A percentile compares a stretch with the other conserved stretches of the same genome.
Conservation (phyloP, 148 eudicot species). For the Beta vulgaris region DNA sequence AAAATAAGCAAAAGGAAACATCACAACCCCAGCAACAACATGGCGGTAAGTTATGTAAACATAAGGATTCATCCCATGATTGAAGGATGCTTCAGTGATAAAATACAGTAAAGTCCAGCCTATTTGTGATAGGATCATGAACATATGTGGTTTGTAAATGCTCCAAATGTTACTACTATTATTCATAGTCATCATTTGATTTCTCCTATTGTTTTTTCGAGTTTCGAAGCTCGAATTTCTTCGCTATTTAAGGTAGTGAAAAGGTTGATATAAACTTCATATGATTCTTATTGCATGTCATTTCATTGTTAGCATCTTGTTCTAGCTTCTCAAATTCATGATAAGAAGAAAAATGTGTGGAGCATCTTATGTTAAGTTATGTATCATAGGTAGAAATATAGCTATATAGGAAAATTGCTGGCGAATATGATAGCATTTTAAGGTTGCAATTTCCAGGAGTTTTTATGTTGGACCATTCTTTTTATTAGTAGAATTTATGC, state of each 20-base stretch:
- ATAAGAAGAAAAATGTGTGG: neutral
- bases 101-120: conserved; percentile 67
- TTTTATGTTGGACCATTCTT: neutral
- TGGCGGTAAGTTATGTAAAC: conserved; percentile 77
- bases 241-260: conserved; percentile 5
- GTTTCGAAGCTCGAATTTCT: neutral
- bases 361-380: neutral
- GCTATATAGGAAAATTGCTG: neutral
- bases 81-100: conserved; percentile 78
- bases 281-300: conserved; percentile 1
- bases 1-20: conserved; percentile 73
- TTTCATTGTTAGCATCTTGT: conserved; percentile 16
- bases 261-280: neutral
- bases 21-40: conserved; percentile 50
- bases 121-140: conserved; percentile 63
- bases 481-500: neutral
- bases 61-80: conserved; percentile 82
- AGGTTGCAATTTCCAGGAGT: neutral
- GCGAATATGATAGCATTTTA: neutral
- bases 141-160: conserved; percentile 58
- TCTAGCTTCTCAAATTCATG: neutral
- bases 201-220: neutral
- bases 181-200: conserved; percentile 13
- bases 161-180: conserved; percentile 6
- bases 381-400: neutral